Percentiles rank a stretch among this genome's conserved stretches.
Evolutionary conservation across 192 early-diverging fungal genomes (phyloP).

Genomic region (Backusella sp.): DNA sequence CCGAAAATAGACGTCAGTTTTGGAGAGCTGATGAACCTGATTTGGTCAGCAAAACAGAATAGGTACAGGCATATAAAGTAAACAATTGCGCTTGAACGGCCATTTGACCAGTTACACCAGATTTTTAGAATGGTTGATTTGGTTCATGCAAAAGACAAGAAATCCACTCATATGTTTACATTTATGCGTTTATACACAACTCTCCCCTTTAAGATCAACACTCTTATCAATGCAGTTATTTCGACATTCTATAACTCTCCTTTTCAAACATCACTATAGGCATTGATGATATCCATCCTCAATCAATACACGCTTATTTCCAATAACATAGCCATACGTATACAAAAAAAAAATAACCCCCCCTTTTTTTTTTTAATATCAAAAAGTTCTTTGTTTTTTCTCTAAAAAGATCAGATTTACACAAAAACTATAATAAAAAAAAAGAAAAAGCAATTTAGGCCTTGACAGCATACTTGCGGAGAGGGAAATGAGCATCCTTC

Average conservation of each 20-base stretch:
- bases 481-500: constrained; percentile 87
- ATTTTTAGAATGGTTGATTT: neutral
- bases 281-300: too few species aligned
- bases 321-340: neutral
- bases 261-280: too few species aligned
- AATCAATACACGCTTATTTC: neutral
- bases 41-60: too few species aligned
- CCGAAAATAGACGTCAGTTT: too few species aligned
- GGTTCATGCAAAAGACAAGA: neutral
- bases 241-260: too few species aligned
- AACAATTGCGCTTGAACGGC: too few species aligned
- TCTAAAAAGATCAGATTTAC: neutral
- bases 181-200: neutral
- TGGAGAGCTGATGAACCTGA: too few species aligned
- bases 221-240: too few species aligned
- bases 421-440: neutral
- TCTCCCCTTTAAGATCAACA: neutral
- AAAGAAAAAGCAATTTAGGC: constrained; percentile 52
- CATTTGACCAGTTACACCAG: neutral
- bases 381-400: neutral
- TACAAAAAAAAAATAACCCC: neutral
- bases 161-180: neutral
- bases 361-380: neutral
- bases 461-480: constrained; percentile 90
- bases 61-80: too few species aligned